A percentile compares a stretch with the other conserved stretches of the same genome.
Evolutionary conservation across 2,329 filamentous ascomycete species (phyloP).

Genomic region (Emmonsiellopsis sp.): DNA sequence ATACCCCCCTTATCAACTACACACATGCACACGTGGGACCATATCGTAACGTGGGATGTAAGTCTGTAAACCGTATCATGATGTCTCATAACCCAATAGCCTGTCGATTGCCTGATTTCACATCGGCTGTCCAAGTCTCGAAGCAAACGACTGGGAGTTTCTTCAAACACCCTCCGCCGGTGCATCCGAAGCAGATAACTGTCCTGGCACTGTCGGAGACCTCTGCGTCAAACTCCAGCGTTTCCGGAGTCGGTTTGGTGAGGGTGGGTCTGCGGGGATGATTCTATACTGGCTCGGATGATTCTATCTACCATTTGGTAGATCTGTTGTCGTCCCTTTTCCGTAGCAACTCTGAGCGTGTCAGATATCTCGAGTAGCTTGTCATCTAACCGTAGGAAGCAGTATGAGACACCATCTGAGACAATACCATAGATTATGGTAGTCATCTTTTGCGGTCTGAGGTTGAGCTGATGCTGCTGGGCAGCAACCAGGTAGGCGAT

Average conservation of each 20-base stretch:
- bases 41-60: too few relatives aligned
- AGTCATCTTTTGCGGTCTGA: background rate
- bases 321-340: background rate
- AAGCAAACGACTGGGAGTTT: too few relatives aligned
- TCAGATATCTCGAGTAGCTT: background rate
- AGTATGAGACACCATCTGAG: constrained; percentile 1
- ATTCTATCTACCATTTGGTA: background rate
- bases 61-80: too few relatives aligned
- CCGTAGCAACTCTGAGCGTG: background rate
- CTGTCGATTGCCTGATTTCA: too few relatives aligned
- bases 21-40: too few relatives aligned
- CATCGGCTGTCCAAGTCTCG: too few relatives aligned
- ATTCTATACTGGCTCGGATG: background rate
- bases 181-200: too few relatives aligned
- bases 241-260: background rate
- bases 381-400: constrained; percentile 3
- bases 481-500: constrained; percentile 3
- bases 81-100: too few relatives aligned
- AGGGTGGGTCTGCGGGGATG: background rate
- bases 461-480: background rate
- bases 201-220: too few relatives aligned
- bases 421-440: constrained; percentile 4
- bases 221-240: too few relatives aligned
- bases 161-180: too few relatives aligned
- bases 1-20: too few relatives aligned